Evolutionary conservation across 257 asterid genomes (phyloP).

Genomic region (Nicotiana tabacum): DNA sequence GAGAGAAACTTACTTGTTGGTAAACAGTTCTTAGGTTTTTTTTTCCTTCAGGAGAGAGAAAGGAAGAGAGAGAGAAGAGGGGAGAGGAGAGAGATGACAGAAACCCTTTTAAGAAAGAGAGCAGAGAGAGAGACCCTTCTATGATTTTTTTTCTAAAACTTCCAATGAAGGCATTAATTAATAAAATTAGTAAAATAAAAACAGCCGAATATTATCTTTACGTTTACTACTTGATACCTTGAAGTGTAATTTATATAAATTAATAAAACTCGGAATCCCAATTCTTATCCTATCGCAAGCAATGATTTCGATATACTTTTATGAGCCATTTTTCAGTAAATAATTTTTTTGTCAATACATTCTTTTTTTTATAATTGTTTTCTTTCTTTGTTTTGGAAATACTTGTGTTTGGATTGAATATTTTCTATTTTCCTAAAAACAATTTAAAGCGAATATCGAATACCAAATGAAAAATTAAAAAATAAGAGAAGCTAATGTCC

Average conservation of each 20-base stretch:
- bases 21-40: slow-evolving; percentile 78
- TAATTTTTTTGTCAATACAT: no score
- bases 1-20: slow-evolving; percentile 75
- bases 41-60: slow-evolving; percentile 50
- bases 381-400: no score
- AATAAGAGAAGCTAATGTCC: no score
- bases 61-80: slow-evolving; percentile 27
- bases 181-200: background rate
- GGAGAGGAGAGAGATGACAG: slow-evolving; percentile 35
- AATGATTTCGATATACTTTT: no score
- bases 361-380: no score
- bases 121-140: slow-evolving; percentile 17
- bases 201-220: background rate
- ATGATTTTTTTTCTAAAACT: background rate
- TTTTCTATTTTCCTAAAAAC: no score
- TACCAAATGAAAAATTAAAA: no score
- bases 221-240: slow-evolving; percentile 2
- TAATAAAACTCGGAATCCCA: background rate
- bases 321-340: no score
- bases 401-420: no score
- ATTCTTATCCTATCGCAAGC: background rate
- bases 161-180: background rate
- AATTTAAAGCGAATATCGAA: no score
- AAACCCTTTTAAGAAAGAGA: slow-evolving; percentile 8
- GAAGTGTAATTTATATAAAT: background rate